Conservation (phyloP, 1,284 basidiomycete species). For the Papiliotrema flavescens region DNA sequence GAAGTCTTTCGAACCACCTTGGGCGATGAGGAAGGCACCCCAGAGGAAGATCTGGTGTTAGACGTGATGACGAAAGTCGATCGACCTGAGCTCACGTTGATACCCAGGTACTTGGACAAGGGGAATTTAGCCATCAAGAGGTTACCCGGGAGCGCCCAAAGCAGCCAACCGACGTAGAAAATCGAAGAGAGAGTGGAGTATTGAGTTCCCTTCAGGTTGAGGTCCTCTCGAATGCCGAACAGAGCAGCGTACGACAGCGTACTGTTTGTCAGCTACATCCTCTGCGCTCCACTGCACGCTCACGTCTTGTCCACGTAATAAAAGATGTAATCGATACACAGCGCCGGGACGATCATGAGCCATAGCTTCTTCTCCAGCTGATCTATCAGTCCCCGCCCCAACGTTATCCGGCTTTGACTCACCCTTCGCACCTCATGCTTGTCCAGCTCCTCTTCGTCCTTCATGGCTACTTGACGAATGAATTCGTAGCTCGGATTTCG, state of each 20-base stretch:
- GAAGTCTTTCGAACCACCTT: conserved; percentile 48
- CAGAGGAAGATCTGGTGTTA: conserved; percentile 47
- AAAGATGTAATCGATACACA: conserved; percentile 51
- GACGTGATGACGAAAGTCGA: background rate
- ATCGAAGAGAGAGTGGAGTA: conserved; percentile 34
- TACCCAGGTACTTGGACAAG: conserved; percentile 48
- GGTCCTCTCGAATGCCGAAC: conserved; percentile 44
- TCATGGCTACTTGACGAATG: conserved; percentile 32
- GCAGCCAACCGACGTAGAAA: conserved; percentile 47
- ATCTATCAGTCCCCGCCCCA: background rate
- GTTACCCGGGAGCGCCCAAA: conserved; percentile 52
- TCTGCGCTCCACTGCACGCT: conserved; percentile 16
- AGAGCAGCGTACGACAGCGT: conserved; percentile 42
- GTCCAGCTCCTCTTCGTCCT: conserved; percentile 36
- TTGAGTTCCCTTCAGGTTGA: conserved; percentile 27
- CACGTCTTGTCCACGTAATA: conserved; percentile 50
- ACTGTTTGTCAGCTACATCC: background rate
- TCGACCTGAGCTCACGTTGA: conserved; percentile 31
- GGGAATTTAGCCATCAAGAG: conserved; percentile 51
- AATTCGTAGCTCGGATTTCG: conserved; percentile 38
- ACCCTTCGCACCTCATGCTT: conserved; percentile 24
- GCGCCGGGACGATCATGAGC: conserved; percentile 46
- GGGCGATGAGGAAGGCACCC: conserved; percentile 52
- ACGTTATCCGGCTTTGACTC: background rate
- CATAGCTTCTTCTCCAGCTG: conserved; percentile 48